Evolutionary conservation across 192 early-diverging fungal genomes (phyloP).

Genomic region (Backusella westeae): DNA sequence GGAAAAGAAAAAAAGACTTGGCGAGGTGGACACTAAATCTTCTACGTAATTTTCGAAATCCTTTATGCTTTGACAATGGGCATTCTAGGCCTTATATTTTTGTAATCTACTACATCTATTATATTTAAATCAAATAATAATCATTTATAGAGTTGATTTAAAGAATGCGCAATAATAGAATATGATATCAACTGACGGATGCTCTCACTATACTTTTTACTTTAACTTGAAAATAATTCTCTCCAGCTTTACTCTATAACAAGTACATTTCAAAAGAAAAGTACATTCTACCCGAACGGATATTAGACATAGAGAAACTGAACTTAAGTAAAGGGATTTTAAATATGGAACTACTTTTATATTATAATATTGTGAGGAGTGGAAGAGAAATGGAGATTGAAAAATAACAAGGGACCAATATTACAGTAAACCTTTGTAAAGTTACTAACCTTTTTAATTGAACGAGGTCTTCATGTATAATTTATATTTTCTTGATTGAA

Average conservation of each 20-base stretch:
- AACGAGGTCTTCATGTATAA: background rate
- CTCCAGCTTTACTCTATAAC: background rate
- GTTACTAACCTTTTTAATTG: background rate
- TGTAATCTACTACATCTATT: background rate
- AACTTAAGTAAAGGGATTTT: background rate
- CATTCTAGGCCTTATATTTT: background rate
- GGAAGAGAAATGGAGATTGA: background rate
- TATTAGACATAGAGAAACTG: background rate
- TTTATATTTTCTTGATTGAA: background rate
- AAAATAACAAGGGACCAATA: background rate
- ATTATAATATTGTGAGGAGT: background rate
- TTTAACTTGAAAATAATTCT: background rate
- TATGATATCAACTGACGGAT: background rate
- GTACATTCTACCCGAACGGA: background rate
- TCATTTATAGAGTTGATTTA: slow-evolving; percentile 68
- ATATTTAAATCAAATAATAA: background rate
- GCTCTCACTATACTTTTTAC: background rate
- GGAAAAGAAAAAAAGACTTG: background rate
- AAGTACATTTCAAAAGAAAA: background rate
- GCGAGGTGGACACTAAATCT: background rate
- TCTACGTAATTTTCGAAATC: background rate
- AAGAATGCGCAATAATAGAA: slow-evolving; percentile 64
- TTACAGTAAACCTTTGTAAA: background rate
- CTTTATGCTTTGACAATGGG: background rate
- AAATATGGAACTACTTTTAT: background rate